Percentiles rank a stretch among this genome's conserved stretches.
phyloP scores from a whole-genome alignment of 2,329 filamentous ascomycete species.

The Nakataea oryzae region DNA sequence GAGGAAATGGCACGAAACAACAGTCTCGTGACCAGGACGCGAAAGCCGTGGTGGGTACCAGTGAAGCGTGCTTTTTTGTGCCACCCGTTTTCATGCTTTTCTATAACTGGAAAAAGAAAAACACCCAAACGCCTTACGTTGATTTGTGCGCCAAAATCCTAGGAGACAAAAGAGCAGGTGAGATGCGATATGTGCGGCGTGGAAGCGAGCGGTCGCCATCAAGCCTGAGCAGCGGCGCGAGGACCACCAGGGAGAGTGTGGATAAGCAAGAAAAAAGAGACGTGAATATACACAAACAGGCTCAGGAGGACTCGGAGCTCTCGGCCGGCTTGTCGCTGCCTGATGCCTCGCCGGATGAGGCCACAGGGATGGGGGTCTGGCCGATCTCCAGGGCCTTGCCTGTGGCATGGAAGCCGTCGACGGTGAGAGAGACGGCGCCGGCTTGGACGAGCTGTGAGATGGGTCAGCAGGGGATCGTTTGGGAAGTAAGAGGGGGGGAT shows the following conservation, averaged over 20 bases:
- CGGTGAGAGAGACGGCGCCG: conserved; percentile 3
- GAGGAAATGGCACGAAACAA: too few species aligned
- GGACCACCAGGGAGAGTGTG: too few species aligned
- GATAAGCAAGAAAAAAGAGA: neutral
- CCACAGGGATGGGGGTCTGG: neutral
- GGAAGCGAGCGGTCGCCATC: neutral
- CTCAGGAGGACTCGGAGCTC: neutral
- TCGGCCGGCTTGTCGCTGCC: neutral
- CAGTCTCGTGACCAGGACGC: neutral
- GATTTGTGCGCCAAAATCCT: neutral
- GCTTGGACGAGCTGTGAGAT: conserved; percentile 2
- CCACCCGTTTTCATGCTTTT: neutral
- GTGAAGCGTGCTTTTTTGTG: neutral
- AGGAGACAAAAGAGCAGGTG: neutral
- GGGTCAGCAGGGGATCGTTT: neutral
- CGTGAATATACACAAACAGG: neutral
- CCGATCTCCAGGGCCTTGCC: conserved; percentile 2
- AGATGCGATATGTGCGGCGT: neutral
- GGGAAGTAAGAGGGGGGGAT: neutral
- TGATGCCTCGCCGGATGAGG: neutral
- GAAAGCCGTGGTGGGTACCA: neutral
- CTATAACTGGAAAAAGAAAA: neutral
- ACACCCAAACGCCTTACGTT: neutral
- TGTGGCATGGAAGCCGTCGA: conserved; percentile 4
- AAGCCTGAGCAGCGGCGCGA: too few species aligned